Evolutionary conservation across 768 basidiomycete species (phyloP).

Genomic region (Calvatia gigantea): DNA sequence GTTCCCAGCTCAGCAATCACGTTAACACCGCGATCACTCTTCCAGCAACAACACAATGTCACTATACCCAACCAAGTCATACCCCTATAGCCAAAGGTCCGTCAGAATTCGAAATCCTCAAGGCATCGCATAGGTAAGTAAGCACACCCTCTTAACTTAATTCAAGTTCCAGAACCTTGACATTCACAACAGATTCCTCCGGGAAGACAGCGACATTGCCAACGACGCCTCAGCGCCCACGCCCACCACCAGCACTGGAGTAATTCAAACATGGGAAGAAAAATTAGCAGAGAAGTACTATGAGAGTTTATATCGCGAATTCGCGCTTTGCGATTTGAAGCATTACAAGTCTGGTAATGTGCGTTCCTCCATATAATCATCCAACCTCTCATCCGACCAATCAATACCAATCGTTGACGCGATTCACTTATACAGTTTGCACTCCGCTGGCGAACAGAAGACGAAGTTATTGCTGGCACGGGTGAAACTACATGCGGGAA

Average conservation of each 20-base stretch:
- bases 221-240: constrained; percentile 28
- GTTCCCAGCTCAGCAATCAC: neutral
- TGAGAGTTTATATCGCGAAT: constrained; percentile 84
- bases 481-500: constrained; percentile 91
- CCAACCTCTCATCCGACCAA: neutral
- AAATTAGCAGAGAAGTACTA: constrained; percentile 89
- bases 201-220: constrained; percentile 52
- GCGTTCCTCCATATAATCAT: constrained; percentile 20
- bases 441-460: constrained; percentile 90
- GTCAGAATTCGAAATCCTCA: constrained; percentile 77
- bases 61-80: constrained; percentile 32
- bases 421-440: constrained; percentile 54
- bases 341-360: constrained; percentile 94
- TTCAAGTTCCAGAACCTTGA: neutral
- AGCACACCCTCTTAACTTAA: neutral
- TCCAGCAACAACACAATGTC: constrained; percentile 25
- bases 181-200: constrained; percentile 58
- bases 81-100: constrained; percentile 26
- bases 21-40: neutral
- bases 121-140: constrained; percentile 62
- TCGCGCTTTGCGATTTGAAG: constrained; percentile 88
- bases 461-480: constrained; percentile 80
- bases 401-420: neutral
- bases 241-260: neutral
- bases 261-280: constrained; percentile 64